phyloP scores from a whole-genome alignment of 2,329 filamentous ascomycete species.

The Ophiostoma triangulosporum region DNA sequence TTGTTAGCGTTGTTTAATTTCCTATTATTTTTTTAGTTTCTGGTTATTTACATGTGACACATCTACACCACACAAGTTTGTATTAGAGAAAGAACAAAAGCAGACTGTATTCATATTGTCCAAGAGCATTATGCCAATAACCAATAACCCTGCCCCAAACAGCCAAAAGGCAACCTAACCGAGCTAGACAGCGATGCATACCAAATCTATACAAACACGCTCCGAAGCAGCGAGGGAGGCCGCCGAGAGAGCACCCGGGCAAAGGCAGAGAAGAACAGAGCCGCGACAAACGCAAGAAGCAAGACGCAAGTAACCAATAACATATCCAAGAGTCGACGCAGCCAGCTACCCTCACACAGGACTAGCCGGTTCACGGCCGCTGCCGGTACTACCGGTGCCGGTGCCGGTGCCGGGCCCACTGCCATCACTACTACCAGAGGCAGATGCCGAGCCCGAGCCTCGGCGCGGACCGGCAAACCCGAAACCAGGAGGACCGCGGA shows the following conservation, averaged over 20 bases:
- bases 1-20: too few relatives aligned
- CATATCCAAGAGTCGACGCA: neutral
- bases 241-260: neutral
- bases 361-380: constrained; percentile 38
- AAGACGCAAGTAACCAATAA: neutral
- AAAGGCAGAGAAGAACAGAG: neutral
- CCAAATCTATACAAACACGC: neutral
- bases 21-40: too few relatives aligned
- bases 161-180: too few relatives aligned
- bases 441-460: constrained; percentile 18
- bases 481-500: constrained; percentile 16
- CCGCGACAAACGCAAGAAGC: neutral
- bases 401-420: constrained; percentile 33
- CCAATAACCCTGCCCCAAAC: too few relatives aligned
- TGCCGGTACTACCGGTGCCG: constrained; percentile 34
- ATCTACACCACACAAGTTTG: too few relatives aligned
- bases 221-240: neutral
- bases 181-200: too few relatives aligned
- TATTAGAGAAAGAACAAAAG: too few relatives aligned
- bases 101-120: too few relatives aligned
- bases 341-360: constrained; percentile 20
- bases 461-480: constrained; percentile 13
- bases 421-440: constrained; percentile 24
- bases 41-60: too few relatives aligned
- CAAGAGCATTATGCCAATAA: too few relatives aligned